Percentiles rank a stretch among this genome's conserved stretches.
Evolutionary conservation across 2,329 filamentous ascomycete species (phyloP).

Genomic region (Claviceps lovelessii): DNA sequence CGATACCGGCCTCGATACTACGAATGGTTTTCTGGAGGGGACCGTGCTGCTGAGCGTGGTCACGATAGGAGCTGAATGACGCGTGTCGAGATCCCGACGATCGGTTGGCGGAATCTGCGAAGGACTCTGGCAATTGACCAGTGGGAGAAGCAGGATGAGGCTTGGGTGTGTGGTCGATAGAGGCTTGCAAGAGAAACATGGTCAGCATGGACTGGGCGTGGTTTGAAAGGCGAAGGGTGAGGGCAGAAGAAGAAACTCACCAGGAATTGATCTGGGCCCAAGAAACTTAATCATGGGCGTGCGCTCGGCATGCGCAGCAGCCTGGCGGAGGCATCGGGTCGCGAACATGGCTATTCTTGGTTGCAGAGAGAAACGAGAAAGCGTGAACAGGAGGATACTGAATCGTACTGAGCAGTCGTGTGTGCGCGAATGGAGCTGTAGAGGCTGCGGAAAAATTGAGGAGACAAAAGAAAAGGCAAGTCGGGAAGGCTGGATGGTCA

Average conservation of each 20-base stretch:
- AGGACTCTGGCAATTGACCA: slow-evolving; percentile 44
- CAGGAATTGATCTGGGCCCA: slow-evolving; percentile 43
- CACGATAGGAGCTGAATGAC: slow-evolving; percentile 63
- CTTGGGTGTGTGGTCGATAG: slow-evolving; percentile 57
- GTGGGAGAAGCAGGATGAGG: slow-evolving; percentile 59
- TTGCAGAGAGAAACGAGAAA: background rate
- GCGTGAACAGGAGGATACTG: background rate
- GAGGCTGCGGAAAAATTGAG: background rate
- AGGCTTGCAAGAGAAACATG: slow-evolving; percentile 30
- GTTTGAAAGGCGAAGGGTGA: background rate
- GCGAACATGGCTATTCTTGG: slow-evolving; percentile 31
- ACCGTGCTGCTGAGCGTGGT: slow-evolving; percentile 65
- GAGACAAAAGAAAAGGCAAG: background rate
- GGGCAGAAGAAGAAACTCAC: slow-evolving; percentile 20
- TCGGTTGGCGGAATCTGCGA: slow-evolving; percentile 22
- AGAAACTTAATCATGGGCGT: slow-evolving; percentile 48
- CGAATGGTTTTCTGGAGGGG: slow-evolving; percentile 49
- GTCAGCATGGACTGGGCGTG: slow-evolving; percentile 9
- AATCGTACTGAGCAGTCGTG: background rate
- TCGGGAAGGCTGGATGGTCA: background rate
- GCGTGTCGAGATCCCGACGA: slow-evolving; percentile 29
- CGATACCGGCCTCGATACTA: slow-evolving; percentile 29
- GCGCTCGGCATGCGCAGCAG: slow-evolving; percentile 44
- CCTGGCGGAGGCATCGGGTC: slow-evolving; percentile 43
- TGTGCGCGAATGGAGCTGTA: background rate